Conservation (phyloP, 305 asterid species). For the Fraxinus sp. region DNA sequence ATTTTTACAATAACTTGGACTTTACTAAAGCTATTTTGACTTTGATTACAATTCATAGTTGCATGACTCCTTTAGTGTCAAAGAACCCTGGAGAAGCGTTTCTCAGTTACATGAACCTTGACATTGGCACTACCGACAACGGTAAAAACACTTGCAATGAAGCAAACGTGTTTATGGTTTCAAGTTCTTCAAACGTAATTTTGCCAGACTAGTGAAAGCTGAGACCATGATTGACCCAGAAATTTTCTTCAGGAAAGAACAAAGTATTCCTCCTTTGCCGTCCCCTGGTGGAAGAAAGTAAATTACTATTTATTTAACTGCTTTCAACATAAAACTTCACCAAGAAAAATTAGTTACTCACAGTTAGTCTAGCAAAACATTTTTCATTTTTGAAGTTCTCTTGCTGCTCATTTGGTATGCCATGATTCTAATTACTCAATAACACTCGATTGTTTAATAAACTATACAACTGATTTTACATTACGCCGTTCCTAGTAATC, state of each 20-base stretch:
- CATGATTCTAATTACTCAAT: background rate
- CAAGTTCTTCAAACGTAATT: background rate
- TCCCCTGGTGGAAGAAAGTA: background rate
- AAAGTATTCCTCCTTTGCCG: background rate
- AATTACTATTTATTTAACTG: conserved; percentile 27
- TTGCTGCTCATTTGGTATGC: background rate
- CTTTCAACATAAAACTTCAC: background rate
- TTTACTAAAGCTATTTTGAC: no score
- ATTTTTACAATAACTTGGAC: no score
- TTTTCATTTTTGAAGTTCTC: background rate
- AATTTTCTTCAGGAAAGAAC: background rate
- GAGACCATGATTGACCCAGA: background rate
- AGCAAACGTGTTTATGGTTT: background rate
- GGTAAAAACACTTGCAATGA: background rate
- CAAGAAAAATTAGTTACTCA: background rate
- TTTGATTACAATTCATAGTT: background rate
- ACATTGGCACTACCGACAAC: background rate
- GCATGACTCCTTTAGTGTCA: background rate
- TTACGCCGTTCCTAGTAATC: background rate
- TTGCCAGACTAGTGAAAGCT: background rate
- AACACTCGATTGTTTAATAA: background rate
- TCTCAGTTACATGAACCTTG: background rate
- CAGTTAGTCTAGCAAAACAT: background rate
- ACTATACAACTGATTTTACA: background rate
- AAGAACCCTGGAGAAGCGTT: background rate